phyloP scores from a whole-genome alignment of 306 rosid genomes.

The Quercus agrifolia region DNA sequence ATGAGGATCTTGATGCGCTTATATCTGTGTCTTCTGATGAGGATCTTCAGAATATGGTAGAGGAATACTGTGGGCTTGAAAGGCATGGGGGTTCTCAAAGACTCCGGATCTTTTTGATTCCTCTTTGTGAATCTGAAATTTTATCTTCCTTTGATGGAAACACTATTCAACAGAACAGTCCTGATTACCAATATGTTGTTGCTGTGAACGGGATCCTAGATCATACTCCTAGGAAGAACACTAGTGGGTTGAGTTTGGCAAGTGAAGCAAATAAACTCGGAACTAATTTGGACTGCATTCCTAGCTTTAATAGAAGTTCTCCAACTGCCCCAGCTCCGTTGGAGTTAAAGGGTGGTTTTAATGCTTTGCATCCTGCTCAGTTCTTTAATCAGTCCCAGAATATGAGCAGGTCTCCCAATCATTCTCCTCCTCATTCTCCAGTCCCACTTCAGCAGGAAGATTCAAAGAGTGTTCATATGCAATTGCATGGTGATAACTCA shows the following conservation, averaged over 20 bases:
- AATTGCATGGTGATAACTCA: constrained; percentile 38
- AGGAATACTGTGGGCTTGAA: constrained; percentile 70
- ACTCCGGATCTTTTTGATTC: constrained; percentile 59
- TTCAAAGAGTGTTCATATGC: constrained; percentile 36
- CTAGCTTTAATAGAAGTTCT: constrained; percentile 8
- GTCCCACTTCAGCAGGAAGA: constrained; percentile 34
- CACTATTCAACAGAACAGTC: constrained; percentile 38
- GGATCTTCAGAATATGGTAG: constrained; percentile 85
- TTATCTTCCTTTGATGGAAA: constrained; percentile 39
- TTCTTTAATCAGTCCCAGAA: constrained; percentile 34
- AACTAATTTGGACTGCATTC: constrained; percentile 22
- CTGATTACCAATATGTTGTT: constrained; percentile 71
- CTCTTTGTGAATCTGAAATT: constrained; percentile 60
- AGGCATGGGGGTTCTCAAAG: constrained; percentile 63
- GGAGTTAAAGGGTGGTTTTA: constrained; percentile 34
- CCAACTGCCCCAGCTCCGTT: constrained; percentile 21
- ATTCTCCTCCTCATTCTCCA: constrained; percentile 34
- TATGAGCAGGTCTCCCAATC: constrained; percentile 21
- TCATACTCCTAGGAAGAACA: constrained; percentile 36
- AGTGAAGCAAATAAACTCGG: constrained; percentile 45
- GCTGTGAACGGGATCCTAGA: constrained; percentile 69
- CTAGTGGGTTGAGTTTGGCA: constrained; percentile 30
- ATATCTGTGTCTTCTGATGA: constrained; percentile 75
- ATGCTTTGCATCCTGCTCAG: constrained; percentile 38
- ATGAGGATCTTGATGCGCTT: constrained; percentile 80